phyloP scores from a whole-genome alignment of 1,139 yeast genomes.

The Candida pseudoviswanathii region DNA sequence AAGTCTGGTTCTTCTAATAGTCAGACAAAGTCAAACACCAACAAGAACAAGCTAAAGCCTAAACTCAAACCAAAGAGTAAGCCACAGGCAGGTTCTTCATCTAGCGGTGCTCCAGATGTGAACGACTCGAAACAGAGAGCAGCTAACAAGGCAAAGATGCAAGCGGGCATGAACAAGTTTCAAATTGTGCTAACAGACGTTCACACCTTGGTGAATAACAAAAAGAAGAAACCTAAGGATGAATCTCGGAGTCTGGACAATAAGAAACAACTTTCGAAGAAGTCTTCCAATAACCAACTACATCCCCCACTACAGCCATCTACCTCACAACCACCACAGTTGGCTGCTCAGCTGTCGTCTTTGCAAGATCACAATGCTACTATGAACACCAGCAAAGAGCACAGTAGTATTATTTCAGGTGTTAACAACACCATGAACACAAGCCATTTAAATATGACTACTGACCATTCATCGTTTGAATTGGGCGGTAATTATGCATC shows the following conservation, averaged over 20 bases:
- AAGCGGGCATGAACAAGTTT: slow-evolving; percentile 51
- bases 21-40: background rate
- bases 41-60: slow-evolving; percentile 7
- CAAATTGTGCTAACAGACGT: slow-evolving; percentile 57
- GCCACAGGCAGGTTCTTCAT: background rate
- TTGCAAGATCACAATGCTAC: slow-evolving; percentile 13
- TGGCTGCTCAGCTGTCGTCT: slow-evolving; percentile 11
- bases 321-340: slow-evolving; percentile 8
- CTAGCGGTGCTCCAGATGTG: background rate
- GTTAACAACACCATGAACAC: slow-evolving; percentile 25
- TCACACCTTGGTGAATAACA: slow-evolving; percentile 44
- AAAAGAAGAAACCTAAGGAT: slow-evolving; percentile 26
- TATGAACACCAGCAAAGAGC: slow-evolving; percentile 25
- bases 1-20: background rate
- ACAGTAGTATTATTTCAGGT: slow-evolving; percentile 20
- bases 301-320: slow-evolving; percentile 8
- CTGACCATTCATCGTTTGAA: slow-evolving; percentile 41
- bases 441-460: slow-evolving; percentile 26
- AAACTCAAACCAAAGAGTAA: slow-evolving; percentile 6
- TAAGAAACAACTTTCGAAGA: background rate
- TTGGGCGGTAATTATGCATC: slow-evolving; percentile 36
- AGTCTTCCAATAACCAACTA: slow-evolving; percentile 10
- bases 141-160: slow-evolving; percentile 36
- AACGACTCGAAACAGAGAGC: slow-evolving; percentile 7
- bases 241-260: slow-evolving; percentile 5